These are phyloP conservation scores for Eudorina sp. DNA, from an alignment of 139 green algal species.

Conservation along the genomic window DNA sequence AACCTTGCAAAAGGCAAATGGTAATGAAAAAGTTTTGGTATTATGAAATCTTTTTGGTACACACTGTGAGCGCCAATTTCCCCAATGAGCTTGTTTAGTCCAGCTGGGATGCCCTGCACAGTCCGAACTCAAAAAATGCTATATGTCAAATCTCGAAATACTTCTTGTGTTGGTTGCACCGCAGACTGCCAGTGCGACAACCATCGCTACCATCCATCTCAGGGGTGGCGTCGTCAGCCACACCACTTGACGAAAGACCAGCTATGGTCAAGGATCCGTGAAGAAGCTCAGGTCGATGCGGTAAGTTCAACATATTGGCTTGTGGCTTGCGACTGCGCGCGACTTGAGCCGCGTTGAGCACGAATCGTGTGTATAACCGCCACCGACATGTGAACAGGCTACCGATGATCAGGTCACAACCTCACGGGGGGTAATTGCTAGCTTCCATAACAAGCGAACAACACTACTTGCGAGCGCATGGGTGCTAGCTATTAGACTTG, in stretches of 20 bases:
- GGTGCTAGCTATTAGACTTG: too few relatives aligned
- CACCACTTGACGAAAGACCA: constrained; percentile 71
- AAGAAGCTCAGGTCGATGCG: constrained; percentile 70
- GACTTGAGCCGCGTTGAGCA: too few relatives aligned
- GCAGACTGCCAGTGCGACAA: constrained; percentile 35
- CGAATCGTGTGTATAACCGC: too few relatives aligned
- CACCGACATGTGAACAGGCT: too few relatives aligned
- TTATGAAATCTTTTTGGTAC: neutral
- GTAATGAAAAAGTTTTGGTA: neutral
- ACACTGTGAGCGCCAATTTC: neutral
- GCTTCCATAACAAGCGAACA: too few relatives aligned
- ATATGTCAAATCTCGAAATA: too few relatives aligned
- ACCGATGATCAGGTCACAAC: too few relatives aligned
- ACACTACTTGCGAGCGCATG: too few relatives aligned
- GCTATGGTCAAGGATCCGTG: constrained; percentile 74
- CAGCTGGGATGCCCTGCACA: too few relatives aligned
- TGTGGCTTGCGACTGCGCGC: neutral
- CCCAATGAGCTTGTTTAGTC: neutral
- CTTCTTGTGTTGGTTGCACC: neutral
- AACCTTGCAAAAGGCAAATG: constrained; percentile 12
- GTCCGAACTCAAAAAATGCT: too few relatives aligned
- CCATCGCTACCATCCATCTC: constrained; percentile 59
- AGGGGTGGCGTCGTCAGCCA: constrained; percentile 66
- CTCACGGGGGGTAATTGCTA: too few relatives aligned
- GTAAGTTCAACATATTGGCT: constrained; percentile 13